phyloP scores from a whole-genome alignment of 208 protist genomes.

The Tritrichomonas foetus region DNA sequence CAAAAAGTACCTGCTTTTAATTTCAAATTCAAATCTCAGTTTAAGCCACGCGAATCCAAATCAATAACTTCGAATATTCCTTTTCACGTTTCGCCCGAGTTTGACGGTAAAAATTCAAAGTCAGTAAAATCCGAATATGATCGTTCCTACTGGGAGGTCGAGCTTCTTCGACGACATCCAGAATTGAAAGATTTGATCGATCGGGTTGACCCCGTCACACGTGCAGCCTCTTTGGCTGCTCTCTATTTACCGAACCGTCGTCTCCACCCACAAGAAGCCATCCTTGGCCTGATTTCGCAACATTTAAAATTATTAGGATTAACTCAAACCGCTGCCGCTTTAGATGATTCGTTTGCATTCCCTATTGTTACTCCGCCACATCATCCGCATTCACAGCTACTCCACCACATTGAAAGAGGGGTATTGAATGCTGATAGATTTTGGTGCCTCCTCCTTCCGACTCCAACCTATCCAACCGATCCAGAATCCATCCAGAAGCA shows the following conservation, averaged over 20 bases:
- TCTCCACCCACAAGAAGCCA: not conserved
- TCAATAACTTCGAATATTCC: not conserved
- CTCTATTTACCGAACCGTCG: not conserved
- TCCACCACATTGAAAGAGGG: constrained; percentile 31
- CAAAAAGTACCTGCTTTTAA: too few relatives aligned
- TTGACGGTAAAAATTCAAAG: not conserved
- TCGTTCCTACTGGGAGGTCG: constrained; percentile 24
- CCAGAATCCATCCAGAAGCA: not conserved
- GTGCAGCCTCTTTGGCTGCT: not conserved
- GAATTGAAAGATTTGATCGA: not conserved
- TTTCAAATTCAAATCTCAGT: too few relatives aligned
- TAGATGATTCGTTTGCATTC: not conserved
- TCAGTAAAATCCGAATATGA: not conserved
- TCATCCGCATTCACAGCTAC: not conserved
- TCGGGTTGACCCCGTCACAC: not conserved
- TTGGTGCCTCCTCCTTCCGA: not conserved
- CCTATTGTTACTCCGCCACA: not conserved
- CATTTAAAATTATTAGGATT: not conserved
- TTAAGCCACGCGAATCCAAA: too few relatives aligned
- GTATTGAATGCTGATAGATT: not conserved
- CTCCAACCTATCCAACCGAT: not conserved
- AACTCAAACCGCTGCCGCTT: not conserved
- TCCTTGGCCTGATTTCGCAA: not conserved
- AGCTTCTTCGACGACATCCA: constrained; percentile 7
- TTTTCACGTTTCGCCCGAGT: not conserved